Evolutionary conservation across 2,329 filamentous ascomycete genomes (phyloP), one percentile per base, ranked within the genome.

Genomic region (Capronia coronata): DNA sequence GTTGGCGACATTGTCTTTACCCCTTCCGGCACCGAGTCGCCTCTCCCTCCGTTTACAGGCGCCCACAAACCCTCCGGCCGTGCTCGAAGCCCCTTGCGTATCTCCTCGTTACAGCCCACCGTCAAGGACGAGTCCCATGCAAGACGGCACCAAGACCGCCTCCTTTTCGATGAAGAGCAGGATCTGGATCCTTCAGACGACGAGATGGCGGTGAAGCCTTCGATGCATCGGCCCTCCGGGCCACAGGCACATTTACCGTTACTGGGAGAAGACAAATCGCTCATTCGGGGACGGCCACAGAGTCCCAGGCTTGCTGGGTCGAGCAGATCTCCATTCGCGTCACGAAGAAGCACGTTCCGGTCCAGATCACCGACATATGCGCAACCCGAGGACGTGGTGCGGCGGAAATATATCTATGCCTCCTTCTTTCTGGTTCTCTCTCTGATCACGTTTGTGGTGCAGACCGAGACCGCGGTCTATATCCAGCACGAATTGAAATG

Each of bases 401-500:
- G 80, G 64, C 84, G 80, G 64, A 88, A 88, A 69, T 97, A 98
- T 69, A 84, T 86, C 19, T 87, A 91, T 65, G 91, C 93, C 1
- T 83, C 79, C 44, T 79, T 89, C 59, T 96, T 96, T 68, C 76
- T 98, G 53, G 70, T 84, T 23, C 65, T 96, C 59, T 93, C 86
- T 64, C 75, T 98, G 63, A 72, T 94, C 51, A 85, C 86, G 64
- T 98, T 98, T 66, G 87, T 88, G 41, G 75, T 95, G 4, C 93
- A 98, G 77, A 97, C 93, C 2, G 91, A 97, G 74, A 88, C 94
- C 46, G 91, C 90, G 9, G 83, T 94, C 8, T 90, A 96, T 70
- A 93, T 98, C 54, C 91, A 97, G 71, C 84, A 91, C 66, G 83
- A 93, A 52, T 71, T 96, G 56, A 82, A 86, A 56, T 98, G 93